Evolutionary conservation across 2,329 filamentous ascomycete genomes (phyloP).

Genomic region (Boeremia exigua): DNA sequence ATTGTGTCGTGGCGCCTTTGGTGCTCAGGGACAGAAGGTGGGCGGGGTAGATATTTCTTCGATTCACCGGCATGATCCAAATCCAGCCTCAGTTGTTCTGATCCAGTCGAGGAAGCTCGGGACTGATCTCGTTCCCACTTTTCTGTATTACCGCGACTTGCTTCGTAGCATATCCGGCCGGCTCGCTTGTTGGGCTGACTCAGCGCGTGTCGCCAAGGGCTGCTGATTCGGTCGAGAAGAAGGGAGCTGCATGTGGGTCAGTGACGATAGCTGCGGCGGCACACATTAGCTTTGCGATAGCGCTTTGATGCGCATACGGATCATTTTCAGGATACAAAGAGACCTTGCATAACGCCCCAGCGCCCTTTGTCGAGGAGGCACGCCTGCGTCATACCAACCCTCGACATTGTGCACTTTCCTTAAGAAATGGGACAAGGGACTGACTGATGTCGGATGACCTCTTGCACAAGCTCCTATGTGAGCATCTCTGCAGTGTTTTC

Average conservation of each 20-base stretch:
- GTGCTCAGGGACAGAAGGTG: neutral
- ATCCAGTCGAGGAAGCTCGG: conserved; percentile 1
- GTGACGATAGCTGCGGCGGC: neutral
- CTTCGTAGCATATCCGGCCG: neutral
- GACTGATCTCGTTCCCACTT: conserved; percentile 1
- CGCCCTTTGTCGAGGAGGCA: neutral
- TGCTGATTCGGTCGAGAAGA: neutral
- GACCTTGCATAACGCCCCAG: neutral
- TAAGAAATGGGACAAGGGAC: no score
- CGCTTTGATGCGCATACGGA: neutral
- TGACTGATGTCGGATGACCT: neutral
- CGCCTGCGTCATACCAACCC: neutral
- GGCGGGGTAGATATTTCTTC: neutral
- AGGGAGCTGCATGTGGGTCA: neutral
- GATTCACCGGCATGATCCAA: neutral
- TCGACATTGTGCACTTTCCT: neutral
- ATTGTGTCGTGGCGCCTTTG: neutral
- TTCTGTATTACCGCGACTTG: neutral
- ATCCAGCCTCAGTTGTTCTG: conserved; percentile 2
- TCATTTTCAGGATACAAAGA: neutral
- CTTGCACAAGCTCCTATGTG: neutral
- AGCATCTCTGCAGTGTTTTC: neutral
- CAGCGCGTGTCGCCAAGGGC: neutral
- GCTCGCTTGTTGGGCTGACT: neutral
- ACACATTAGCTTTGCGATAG: neutral